Conservation (phyloP, 345 rosid genomes). For the Hevea brasiliensis region DNA sequence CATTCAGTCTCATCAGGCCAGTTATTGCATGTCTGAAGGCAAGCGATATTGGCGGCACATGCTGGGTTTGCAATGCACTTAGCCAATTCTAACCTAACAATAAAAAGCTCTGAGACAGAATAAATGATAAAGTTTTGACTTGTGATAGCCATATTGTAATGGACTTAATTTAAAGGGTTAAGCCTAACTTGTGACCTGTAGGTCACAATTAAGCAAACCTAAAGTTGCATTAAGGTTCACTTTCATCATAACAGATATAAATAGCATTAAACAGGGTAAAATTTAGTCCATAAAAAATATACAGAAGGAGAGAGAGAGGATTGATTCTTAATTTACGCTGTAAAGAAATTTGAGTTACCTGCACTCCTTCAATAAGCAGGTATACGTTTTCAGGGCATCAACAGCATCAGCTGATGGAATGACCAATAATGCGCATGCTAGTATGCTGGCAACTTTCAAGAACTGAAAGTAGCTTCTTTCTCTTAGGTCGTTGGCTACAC, state of each 20-base stretch:
- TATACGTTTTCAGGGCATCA: constrained; percentile 91
- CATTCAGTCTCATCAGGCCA: constrained; percentile 94
- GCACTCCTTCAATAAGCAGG: constrained; percentile 88
- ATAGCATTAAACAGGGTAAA: background rate
- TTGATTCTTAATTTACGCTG: background rate
- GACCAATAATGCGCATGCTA: constrained; percentile 59
- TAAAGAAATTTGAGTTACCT: constrained; percentile 47
- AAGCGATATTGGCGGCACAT: constrained; percentile 93
- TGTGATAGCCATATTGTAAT: background rate
- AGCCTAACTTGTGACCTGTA: no score
- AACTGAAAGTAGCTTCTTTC: constrained; percentile 40
- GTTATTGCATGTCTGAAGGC: constrained; percentile 94
- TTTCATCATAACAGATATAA: background rate
- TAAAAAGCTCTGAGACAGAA: constrained; percentile 16
- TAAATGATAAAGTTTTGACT: constrained; percentile 1
- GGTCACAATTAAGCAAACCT: no score
- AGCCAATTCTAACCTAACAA: constrained; percentile 80
- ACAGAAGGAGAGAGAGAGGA: background rate
- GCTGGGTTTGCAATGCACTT: constrained; percentile 85
- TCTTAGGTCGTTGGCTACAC: constrained; percentile 33
- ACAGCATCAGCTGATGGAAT: constrained; percentile 87
- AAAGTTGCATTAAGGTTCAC: background rate
- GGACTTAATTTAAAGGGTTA: no score
- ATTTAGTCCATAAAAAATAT: no score
- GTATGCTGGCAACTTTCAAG: constrained; percentile 49